Evolutionary conservation across 108 stramenopile genomes (phyloP), one percentile per base, ranked within the genome.

Genomic region (Skeletonema menzelii): DNA sequence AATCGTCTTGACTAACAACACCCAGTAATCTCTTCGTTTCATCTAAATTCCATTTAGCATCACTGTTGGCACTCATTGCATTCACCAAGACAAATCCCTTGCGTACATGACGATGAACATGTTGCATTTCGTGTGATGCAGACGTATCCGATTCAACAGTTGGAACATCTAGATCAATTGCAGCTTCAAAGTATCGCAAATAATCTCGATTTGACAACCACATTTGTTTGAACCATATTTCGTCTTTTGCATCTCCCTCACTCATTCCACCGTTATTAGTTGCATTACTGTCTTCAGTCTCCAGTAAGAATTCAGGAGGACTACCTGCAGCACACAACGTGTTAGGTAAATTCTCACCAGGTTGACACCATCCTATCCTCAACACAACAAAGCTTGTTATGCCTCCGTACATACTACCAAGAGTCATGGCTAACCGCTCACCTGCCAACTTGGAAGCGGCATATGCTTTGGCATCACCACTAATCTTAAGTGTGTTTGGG

Each of bases 361-460:
- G 82, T 42, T 83, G 82, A 64, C 82, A 83, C 59, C 78, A 79
- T 56, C 78, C 78, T 35, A 79, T 69, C 34, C 78, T 67, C 59
- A 79, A 69, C 1, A 74, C 73, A 19, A 79, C 66, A 63, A 79
- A 79, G 32, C 32, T n/a, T 5, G 78, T 74, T 10, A 32, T 73
- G 34, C 65, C 72, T 2, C 66, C 56, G 38, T 69, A 61, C 34
- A 63, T 49, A 27, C 38, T 56, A 5, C 65, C 78, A n/a, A 83
- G 59, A 3, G 82, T 70, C 73, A 69, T 75, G 53, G 73, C 72
- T 35, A 83, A 57, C 26, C 77, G 59, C 49, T 83, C 82, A 27
- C 65, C 77, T n/a, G 82, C 82, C 55, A 83, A 49, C 63, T 83
- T 83, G 14, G 82, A 77, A n/a, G 82, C 73, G 53, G 77, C 82